Evolutionary conservation across 768 basidiomycete genomes (phyloP).

Genomic region (Agaricus sinodeliciosus): DNA sequence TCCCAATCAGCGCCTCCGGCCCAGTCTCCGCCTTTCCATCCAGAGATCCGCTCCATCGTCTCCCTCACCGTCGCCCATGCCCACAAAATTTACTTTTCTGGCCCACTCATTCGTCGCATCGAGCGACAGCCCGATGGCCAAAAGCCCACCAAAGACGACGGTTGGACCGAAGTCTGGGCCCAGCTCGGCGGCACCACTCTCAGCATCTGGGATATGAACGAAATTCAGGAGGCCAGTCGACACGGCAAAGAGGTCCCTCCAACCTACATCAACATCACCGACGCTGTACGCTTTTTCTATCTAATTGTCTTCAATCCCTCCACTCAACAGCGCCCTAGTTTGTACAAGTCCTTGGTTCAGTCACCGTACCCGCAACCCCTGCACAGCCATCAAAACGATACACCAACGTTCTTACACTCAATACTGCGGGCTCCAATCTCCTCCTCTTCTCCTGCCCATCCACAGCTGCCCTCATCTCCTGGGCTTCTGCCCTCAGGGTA

Average conservation of each 20-base stretch:
- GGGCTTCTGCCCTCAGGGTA: conserved; percentile 87
- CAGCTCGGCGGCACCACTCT: conserved; percentile 86
- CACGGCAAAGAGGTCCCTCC: conserved; percentile 81
- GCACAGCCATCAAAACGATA: conserved; percentile 50
- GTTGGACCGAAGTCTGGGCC: conserved; percentile 84
- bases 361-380: conserved; percentile 54
- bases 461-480: conserved; percentile 65
- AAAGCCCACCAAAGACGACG: conserved; percentile 62
- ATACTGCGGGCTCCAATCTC: conserved; percentile 89
- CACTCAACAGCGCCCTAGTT: conserved; percentile 39
- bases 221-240: conserved; percentile 78
- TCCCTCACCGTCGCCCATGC: conserved; percentile 69
- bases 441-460: conserved; percentile 83
- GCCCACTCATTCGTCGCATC: conserved; percentile 68
- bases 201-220: conserved; percentile 88
- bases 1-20: conserved; percentile 14
- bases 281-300: conserved; percentile 53
- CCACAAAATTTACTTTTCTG: conserved; percentile 84
- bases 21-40: conserved; percentile 50
- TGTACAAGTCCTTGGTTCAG: conserved; percentile 69
- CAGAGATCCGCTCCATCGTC: conserved; percentile 78
- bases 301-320: conserved; percentile 9
- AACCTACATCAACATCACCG: conserved; percentile 80
- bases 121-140: conserved; percentile 77
- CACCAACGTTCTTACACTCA: conserved; percentile 81